Evolutionary conservation across 2,329 filamentous ascomycete species (phyloP), one percentile per base, ranked within the genome.

Genomic region (Monascus ruber): DNA sequence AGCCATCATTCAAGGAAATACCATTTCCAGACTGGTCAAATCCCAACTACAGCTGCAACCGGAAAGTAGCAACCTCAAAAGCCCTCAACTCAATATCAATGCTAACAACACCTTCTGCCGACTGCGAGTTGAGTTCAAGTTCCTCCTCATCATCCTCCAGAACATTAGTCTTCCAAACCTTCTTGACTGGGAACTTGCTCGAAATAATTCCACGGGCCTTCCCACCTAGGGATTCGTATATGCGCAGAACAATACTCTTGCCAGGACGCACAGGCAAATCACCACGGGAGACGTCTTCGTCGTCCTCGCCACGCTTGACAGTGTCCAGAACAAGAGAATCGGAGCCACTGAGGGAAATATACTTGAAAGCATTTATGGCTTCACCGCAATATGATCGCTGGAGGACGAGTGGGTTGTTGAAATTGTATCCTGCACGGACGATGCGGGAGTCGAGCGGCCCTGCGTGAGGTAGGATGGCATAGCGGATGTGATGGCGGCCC

Each of bases 281-380:
- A 24, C 76, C 74, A 3, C 71, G 52, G 2, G 63, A 65, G 6
- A 71, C 74, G 49, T 87, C 84, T 53, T 82, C 79, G 48, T 89
- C 84, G 51, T 89, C 84, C 56, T 89, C 84, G n/a, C 85, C 91
- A 41, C 91, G 81, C 73, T 98, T 98, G 60, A 98, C 74, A 1
- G 81, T 82, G 58, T 98, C 91, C 1, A 98, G 69, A 3, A 98
- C 70, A 17, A 98, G 68, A 2, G 83, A 81, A 6, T 71, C 58
- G 34, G 73, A 70, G 34, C 81, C 81, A 1, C 70, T 69, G n/a
- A 95, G 64, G 44, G 73, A 74, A 54, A 95, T 76, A 0, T 82
- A 76, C 31, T 68, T 65, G 41, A 68, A 62, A 3, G 60, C 37
- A 8, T 51, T 42, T 5, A 44, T 40, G 11, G 38, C 33, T 17